These are phyloP conservation scores for Schwanniomyces etchellsii DNA, from an alignment of 1,139 yeast genomes.

Conservation along the genomic window DNA sequence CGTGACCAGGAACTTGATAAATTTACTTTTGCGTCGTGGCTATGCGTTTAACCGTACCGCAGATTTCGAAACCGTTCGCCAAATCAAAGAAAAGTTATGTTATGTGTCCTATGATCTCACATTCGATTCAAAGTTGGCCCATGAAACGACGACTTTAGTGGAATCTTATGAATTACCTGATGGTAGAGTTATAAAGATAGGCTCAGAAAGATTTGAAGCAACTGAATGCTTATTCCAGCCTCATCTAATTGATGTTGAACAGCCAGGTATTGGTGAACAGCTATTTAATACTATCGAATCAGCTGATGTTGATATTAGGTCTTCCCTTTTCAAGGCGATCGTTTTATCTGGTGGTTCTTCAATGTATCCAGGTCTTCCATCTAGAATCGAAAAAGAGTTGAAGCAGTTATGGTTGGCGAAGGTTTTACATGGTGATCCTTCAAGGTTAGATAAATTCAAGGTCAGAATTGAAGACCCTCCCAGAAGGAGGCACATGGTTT, in stretches of 20 bases:
- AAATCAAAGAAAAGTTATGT: constrained; percentile 92
- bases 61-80: constrained; percentile 96
- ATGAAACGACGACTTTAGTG: constrained; percentile 90
- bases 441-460: constrained; percentile 85
- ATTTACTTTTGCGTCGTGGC: constrained; percentile 86
- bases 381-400: constrained; percentile 90
- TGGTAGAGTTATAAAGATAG: constrained; percentile 89
- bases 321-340: constrained; percentile 84
- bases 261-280: constrained; percentile 93
- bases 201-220: constrained; percentile 95
- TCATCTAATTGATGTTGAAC: constrained; percentile 92
- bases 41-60: constrained; percentile 98
- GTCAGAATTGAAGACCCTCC: constrained; percentile 99
- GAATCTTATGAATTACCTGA: constrained; percentile 93
- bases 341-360: constrained; percentile 97
- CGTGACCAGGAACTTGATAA: constrained; percentile 90
- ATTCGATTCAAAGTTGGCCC: constrained; percentile 79
- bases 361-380: constrained; percentile 98
- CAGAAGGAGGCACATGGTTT: constrained; percentile 97
- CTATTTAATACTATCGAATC: constrained; percentile 88
- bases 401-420: constrained; percentile 93
- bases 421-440: constrained; percentile 81
- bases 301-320: constrained; percentile 90
- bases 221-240: constrained; percentile 99
- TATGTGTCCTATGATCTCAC: constrained; percentile 93